phyloP scores from a whole-genome alignment of 2,329 filamentous ascomycete species.

The Colletotrichum ledebouriae region DNA sequence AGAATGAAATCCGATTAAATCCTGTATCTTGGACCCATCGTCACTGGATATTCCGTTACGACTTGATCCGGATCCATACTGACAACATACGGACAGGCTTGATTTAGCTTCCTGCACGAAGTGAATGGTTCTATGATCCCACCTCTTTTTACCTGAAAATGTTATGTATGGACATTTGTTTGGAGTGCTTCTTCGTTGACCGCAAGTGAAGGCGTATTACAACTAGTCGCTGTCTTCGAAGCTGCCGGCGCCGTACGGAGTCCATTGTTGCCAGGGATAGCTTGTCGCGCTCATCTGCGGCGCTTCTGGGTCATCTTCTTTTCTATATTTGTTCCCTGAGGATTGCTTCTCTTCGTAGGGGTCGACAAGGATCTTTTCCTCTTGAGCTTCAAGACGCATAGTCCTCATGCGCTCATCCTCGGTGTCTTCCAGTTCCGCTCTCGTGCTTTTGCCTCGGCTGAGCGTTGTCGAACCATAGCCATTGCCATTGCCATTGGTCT shows the following conservation, averaged over 20 bases:
- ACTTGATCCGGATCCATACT: background rate
- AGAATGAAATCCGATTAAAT: slow-evolving; percentile 1
- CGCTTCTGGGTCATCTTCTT: slow-evolving; percentile 58
- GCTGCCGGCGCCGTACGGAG: slow-evolving; percentile 60
- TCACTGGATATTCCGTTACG: slow-evolving; percentile 10
- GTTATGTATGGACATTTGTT: background rate
- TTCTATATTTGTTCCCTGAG: slow-evolving; percentile 51
- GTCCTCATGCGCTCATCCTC: slow-evolving; percentile 61
- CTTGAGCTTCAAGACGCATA: slow-evolving; percentile 59
- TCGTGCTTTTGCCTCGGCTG: slow-evolving; percentile 43
- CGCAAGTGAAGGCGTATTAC: too few relatives aligned
- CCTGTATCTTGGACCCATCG: background rate
- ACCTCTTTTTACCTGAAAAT: background rate
- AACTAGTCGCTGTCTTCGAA: slow-evolving; percentile 40
- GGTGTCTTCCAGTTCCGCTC: slow-evolving; percentile 57
- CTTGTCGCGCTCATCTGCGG: slow-evolving; percentile 75
- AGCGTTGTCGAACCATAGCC: slow-evolving; percentile 20
- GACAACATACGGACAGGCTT: background rate
- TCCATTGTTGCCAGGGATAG: slow-evolving; percentile 80
- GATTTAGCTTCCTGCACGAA: background rate
- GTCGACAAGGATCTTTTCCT: slow-evolving; percentile 66
- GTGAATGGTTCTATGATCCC: background rate
- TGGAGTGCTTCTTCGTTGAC: background rate
- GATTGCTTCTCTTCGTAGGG: slow-evolving; percentile 46
- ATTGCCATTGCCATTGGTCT: slow-evolving; percentile 36